Percentiles rank a stretch among this genome's conserved stretches.
Evolutionary conservation across 805 yeast species (phyloP).

Genomic region (Nakazawaea wickerhamii): DNA sequence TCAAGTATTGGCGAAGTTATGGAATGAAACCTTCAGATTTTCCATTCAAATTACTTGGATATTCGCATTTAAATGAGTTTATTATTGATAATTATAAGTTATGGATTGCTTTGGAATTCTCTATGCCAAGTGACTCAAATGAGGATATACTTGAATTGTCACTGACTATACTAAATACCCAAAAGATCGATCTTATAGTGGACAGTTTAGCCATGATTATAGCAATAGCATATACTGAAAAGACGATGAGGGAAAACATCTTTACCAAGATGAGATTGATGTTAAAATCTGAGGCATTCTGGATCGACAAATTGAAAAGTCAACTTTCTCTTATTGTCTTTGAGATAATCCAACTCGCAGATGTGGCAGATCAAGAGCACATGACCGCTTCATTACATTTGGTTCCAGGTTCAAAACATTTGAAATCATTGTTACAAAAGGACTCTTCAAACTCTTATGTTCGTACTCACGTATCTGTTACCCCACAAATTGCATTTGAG

Average conservation of each 20-base stretch:
- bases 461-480: conserved; percentile 2
- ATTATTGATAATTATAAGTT: conserved; percentile 28
- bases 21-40: conserved; percentile 27
- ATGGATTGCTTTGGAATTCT: conserved; percentile 32
- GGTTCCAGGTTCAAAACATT: not conserved
- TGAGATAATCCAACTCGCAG: conserved; percentile 34
- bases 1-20: conserved; percentile 40
- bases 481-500: conserved; percentile 8
- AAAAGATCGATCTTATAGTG: conserved; percentile 19
- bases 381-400: conserved; percentile 12
- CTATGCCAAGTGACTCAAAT: not conserved
- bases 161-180: conserved; percentile 11
- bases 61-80: conserved; percentile 25
- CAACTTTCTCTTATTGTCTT: conserved; percentile 29
- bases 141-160: conserved; percentile 14
- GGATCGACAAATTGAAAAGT: not conserved
- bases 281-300: conserved; percentile 15
- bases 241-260: conserved; percentile 32
- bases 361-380: conserved; percentile 28
- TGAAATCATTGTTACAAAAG: not conserved
- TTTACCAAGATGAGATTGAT: conserved; percentile 17
- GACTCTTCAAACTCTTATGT: not conserved
- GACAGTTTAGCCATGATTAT: conserved; percentile 35
- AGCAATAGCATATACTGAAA: conserved; percentile 37
- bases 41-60: conserved; percentile 38